Evolutionary conservation across 2,329 filamentous ascomycete species (phyloP), one percentile per base, ranked within the genome.

Genomic region (Aspergillus sp.): DNA sequence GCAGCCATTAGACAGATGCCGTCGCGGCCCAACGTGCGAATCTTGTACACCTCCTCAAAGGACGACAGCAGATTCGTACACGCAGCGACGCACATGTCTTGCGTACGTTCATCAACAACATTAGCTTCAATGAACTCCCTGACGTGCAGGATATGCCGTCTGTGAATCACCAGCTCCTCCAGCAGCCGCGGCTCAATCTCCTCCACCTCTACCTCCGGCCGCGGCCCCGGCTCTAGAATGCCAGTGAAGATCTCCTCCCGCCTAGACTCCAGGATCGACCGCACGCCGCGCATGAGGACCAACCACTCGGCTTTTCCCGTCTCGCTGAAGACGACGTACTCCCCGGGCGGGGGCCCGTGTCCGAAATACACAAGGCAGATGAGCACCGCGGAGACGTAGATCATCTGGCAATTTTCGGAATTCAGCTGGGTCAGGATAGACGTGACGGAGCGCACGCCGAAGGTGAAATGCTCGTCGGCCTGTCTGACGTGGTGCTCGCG

Each of bases 321-420:
- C 2, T 63, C 57, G 43, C 64, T 67, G 46, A 71, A 71, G 1
- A 71, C 59, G 4, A 71, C 62, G 34, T 66, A 72, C 47, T 71
- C 68, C 5, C 67, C 66, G 0, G 42, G 21, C 5, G 57, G 53
- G 1, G 68, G 68, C 0, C 69, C 68, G 5, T 62, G 58, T 1
- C 55, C 69, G n/a, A 71, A 71, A 45, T 71, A 71, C 1, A 65
- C 58, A 19, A 71, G 58, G 43, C 67, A 70, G 14, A 71, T 63
- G 34, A 71, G 29, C 9, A 63, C 55, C 0, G 68, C 61, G 0
- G 68, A 61, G 21, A 70, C 65, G 51, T 71, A 71, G 10, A 71
- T 58, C 7, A 56, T 52, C 34, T 71, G 69, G 19, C 68, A 70
- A 34, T 64, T 71, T 1, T 58, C 58, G 1, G 49, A 47, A 36